phyloP scores from a whole-genome alignment of 768 basidiomycete genomes.

The Megacollybia marginata region DNA sequence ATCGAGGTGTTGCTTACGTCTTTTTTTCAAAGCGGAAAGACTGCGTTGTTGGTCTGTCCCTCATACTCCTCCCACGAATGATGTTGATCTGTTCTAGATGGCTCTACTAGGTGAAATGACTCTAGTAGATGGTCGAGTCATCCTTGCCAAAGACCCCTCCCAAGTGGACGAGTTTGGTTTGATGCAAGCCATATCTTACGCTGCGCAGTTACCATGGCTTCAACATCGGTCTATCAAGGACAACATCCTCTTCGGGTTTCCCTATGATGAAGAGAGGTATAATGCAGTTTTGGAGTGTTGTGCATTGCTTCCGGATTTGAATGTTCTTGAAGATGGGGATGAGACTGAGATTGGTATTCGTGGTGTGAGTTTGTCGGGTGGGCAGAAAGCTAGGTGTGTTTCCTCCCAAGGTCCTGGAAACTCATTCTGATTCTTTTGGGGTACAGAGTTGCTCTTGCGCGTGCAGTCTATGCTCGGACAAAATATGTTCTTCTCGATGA shows the following conservation, averaged over 20 bases:
- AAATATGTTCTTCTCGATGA: constrained; percentile 74
- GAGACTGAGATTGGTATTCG: constrained; percentile 77
- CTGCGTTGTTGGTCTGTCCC: constrained; percentile 55
- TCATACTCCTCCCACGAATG: neutral
- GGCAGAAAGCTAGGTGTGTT: constrained; percentile 69
- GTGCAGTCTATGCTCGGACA: constrained; percentile 71
- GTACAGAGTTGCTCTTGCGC: constrained; percentile 69
- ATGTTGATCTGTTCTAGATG: constrained; percentile 32
- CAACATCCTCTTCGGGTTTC: constrained; percentile 75
- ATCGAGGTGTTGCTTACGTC: too few species aligned
- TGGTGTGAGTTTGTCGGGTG: constrained; percentile 72
- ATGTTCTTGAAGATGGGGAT: constrained; percentile 83
- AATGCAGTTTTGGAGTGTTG: constrained; percentile 76
- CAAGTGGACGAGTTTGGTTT: constrained; percentile 53
- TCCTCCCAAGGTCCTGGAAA: neutral
- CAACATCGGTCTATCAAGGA: constrained; percentile 68
- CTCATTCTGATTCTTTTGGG: neutral
- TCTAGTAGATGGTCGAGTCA: constrained; percentile 38
- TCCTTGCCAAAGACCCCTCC: constrained; percentile 59
- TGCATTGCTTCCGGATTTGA: constrained; percentile 73
- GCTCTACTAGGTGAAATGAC: constrained; percentile 72
- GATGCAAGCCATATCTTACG: constrained; percentile 62
- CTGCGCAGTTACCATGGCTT: constrained; percentile 66
- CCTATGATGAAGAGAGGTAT: constrained; percentile 68
- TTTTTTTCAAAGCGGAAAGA: constrained; percentile 80